A percentile compares a stretch with the other conserved stretches of the same genome.
Conservation (phyloP, 192 early-diverging fungal species). For the Powellomyces hirtus region DNA sequence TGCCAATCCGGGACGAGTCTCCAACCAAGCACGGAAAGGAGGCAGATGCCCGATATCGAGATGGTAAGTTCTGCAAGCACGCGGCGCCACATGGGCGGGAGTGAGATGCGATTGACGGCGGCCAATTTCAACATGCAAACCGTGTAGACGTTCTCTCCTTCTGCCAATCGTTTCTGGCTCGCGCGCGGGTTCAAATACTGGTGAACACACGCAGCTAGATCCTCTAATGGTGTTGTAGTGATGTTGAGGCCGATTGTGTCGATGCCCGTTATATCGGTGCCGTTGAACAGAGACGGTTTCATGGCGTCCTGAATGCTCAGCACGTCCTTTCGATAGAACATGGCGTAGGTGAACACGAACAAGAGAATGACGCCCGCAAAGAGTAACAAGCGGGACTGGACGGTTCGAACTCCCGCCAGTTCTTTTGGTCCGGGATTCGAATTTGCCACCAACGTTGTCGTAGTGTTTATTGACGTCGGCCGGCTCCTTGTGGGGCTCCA, state of each 20-base stretch:
- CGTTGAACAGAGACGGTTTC: background rate
- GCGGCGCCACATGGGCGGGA: slow-evolving; percentile 1
- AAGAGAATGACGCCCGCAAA: slow-evolving; percentile 1
- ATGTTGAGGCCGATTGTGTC: background rate
- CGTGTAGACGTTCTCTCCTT: background rate
- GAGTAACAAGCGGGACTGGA: background rate
- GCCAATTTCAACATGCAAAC: background rate
- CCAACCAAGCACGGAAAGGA: background rate
- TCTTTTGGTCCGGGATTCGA: background rate
- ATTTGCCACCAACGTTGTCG: background rate
- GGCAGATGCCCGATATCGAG: background rate
- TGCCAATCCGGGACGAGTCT: slow-evolving; percentile 3
- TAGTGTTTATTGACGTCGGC: background rate
- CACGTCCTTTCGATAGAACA: background rate
- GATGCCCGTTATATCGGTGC: background rate
- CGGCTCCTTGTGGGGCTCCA: background rate
- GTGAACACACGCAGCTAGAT: background rate
- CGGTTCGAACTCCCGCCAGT: slow-evolving; percentile 1
- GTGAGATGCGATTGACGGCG: background rate
- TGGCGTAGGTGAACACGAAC: background rate
- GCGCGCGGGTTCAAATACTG: background rate
- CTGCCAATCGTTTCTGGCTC: too few relatives aligned
- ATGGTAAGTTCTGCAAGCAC: slow-evolving; percentile 4
- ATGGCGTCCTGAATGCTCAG: background rate
- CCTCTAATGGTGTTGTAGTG: background rate